Conservation (phyloP, 148 eudicot species). For the Persicaria tinctoria region DNA sequence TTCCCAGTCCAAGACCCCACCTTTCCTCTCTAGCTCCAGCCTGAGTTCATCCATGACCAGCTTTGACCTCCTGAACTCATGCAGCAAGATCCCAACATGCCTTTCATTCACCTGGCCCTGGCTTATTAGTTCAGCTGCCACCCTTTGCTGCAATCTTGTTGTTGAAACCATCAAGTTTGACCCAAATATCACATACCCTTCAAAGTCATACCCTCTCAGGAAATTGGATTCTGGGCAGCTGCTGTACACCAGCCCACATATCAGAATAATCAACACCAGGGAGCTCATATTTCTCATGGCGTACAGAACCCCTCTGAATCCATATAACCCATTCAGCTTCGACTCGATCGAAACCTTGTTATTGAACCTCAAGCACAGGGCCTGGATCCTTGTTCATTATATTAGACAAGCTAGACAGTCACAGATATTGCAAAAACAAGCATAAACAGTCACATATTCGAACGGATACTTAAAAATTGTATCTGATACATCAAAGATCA, state of each 20-base stretch:
- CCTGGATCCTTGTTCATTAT: constrained; percentile 33
- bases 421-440: too few species aligned
- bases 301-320: constrained; percentile 61
- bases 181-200: constrained; percentile 46
- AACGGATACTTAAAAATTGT: too few species aligned
- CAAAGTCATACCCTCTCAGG: constrained; percentile 33
- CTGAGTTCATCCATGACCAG: constrained; percentile 50
- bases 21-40: constrained; percentile 39
- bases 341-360: constrained; percentile 47
- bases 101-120: constrained; percentile 21
- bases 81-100: constrained; percentile 33
- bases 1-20: constrained; percentile 23
- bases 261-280: constrained; percentile 38
- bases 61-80: constrained; percentile 46
- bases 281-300: constrained; percentile 71
- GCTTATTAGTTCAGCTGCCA: constrained; percentile 32
- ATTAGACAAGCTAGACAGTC: too few species aligned
- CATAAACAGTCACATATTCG: too few species aligned
- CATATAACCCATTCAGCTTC: constrained; percentile 59
- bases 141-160: constrained; percentile 40
- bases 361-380: constrained; percentile 39
- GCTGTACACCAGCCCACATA: constrained; percentile 48
- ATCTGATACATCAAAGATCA: too few species aligned
- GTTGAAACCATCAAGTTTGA: constrained; percentile 52
- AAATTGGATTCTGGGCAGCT: constrained; percentile 38